phyloP scores from a whole-genome alignment of 352 stramenopile genomes.

The Saprolegnia diclina region DNA sequence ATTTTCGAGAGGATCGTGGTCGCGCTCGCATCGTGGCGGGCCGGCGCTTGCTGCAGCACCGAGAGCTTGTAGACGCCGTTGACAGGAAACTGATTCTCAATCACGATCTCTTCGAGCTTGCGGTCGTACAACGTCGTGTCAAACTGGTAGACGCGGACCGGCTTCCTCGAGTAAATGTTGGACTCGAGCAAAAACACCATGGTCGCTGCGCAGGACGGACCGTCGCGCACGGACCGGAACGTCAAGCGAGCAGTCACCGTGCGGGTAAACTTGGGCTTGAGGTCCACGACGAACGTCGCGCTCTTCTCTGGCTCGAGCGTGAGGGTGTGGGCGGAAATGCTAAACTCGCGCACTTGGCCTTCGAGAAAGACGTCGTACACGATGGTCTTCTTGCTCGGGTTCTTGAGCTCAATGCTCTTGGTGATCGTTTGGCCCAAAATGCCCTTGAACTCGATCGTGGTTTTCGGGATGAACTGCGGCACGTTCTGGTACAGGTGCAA shows the following conservation, averaged over 20 bases:
- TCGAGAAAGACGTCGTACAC: slow-evolving; percentile 88
- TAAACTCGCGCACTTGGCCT: slow-evolving; percentile 52
- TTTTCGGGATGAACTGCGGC: slow-evolving; percentile 90
- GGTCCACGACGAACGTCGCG: slow-evolving; percentile 73
- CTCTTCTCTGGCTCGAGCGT: slow-evolving; percentile 74
- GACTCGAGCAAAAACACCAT: slow-evolving; percentile 89
- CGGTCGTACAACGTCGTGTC: slow-evolving; percentile 78
- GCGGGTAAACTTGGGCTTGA: slow-evolving; percentile 75
- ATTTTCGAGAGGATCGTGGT: slow-evolving; percentile 32
- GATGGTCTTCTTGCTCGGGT: slow-evolving; percentile 76
- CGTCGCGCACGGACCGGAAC: slow-evolving; percentile 68
- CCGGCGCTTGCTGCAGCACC: slow-evolving; percentile 48
- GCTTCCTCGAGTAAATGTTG: slow-evolving; percentile 68
- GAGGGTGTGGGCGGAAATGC: slow-evolving; percentile 58
- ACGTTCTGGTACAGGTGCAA: slow-evolving; percentile 89
- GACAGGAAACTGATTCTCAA: slow-evolving; percentile 83
- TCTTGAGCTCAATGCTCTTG: slow-evolving; percentile 93
- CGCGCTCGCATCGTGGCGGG: neutral
- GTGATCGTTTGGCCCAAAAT: slow-evolving; percentile 77
- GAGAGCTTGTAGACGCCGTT: slow-evolving; percentile 67
- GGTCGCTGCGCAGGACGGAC: slow-evolving; percentile 38
- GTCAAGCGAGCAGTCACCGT: slow-evolving; percentile 84
- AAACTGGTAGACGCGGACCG: slow-evolving; percentile 73
- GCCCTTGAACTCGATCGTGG: slow-evolving; percentile 89
- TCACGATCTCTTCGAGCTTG: slow-evolving; percentile 61